Evolutionary conservation across 1,139 yeast genomes (phyloP), one percentile per base, ranked within the genome.

Genomic region (Trichomonascaceae sp.): DNA sequence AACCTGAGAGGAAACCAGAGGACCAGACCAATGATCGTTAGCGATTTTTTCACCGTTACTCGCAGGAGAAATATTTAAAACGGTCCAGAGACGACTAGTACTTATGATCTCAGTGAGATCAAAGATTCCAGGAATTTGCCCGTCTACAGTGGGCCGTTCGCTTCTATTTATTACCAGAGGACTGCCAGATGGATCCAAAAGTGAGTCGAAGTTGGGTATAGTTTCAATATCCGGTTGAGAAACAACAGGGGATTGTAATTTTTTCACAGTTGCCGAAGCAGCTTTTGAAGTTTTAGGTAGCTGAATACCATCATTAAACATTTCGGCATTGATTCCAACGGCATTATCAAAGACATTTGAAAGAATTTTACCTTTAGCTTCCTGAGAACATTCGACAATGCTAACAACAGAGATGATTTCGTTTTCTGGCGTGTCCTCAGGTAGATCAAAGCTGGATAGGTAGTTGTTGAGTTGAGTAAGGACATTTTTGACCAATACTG

Each of bases 341-440:
- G 66, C 52, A 54, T 70, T 69, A 55, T 73, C 74, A 53, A 73
- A 73, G 2, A 71, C 71, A n/a, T 68, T 63, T 22, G 63, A 61
- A 47, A 73, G 60, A 4, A 69, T 56, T 6, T 58, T 56, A 10
- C 64, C 54, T 20, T 65, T 61, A 52, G 60, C 63, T 17, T 63
- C 59, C 3, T 60, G 53, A 43, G 64, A 59, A 30, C 70, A 61
- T 52, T 72, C 75, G 12, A 70, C 70, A 27, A 73, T 59, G 4
- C 71, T 67, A 15, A 73, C 72, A 1, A 68, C 72, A 1, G 75
- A 64, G 43, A 66, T 67, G 20, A 70, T 61, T 22, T 68, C 71
- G 7, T 57, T 60, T 45, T 57, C 60, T 7, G 59, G 54, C 17
- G 56, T 59, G 10, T 54, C 57, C 8, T 18, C 50, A 9, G 39